Conservation (phyloP, 805 yeast genomes). For the Lipomyces mesembrius region DNA sequence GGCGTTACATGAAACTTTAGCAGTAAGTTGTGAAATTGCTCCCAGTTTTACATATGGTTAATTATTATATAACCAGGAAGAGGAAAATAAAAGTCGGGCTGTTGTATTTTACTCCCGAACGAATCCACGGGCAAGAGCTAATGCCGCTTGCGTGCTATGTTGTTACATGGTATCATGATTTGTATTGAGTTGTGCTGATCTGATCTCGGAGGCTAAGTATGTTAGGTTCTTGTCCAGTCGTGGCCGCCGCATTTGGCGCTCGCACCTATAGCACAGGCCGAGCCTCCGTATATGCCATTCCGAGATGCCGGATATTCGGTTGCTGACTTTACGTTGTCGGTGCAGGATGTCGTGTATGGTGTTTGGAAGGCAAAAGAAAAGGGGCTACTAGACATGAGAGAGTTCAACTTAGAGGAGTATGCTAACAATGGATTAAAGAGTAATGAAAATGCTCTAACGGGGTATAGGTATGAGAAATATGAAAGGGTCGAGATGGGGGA, state of each 20-base stretch:
- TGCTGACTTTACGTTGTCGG: constrained; percentile 90
- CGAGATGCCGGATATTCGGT: constrained; percentile 97
- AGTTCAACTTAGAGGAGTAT: constrained; percentile 88
- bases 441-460: not conserved
- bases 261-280: constrained; percentile 89
- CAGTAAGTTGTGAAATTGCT: constrained; percentile 44
- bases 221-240: constrained; percentile 74
- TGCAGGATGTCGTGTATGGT: constrained; percentile 94
- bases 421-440: not conserved
- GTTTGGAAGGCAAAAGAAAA: constrained; percentile 97
- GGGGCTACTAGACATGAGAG: constrained; percentile 81
- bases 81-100: constrained; percentile 80
- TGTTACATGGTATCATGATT: constrained; percentile 76
- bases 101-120: constrained; percentile 88
- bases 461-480: constrained; percentile 62
- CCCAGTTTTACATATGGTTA: not conserved
- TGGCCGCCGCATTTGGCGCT: constrained; percentile 99
- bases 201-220: not conserved
- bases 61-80: constrained; percentile 50
- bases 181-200: not conserved
- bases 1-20: constrained; percentile 84
- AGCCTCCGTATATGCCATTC: constrained; percentile 92
- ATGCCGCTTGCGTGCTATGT: constrained; percentile 91
- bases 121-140: constrained; percentile 79
- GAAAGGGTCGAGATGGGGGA: constrained; percentile 98